Conservation (phyloP, 345 rosid species). For the Zanthoxylum bungeanum region DNA sequence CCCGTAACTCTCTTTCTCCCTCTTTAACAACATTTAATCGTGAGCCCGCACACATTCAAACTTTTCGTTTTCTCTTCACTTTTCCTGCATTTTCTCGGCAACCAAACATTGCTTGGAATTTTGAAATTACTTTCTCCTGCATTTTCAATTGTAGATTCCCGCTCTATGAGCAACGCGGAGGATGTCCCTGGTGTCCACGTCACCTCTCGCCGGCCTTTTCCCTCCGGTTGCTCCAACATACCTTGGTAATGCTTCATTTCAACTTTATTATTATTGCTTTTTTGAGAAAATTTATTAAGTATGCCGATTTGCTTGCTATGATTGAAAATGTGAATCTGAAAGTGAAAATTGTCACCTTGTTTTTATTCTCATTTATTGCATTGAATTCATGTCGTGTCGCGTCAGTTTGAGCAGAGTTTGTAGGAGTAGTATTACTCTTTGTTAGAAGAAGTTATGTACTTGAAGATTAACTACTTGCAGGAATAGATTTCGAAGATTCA, state of each 20-base stretch:
- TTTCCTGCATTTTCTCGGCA: slow-evolving; percentile 30
- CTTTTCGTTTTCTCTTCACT: background rate
- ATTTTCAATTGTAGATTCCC: slow-evolving; percentile 42
- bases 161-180: slow-evolving; percentile 40
- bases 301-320: too few species aligned
- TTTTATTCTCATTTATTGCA: too few species aligned
- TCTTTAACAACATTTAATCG: background rate
- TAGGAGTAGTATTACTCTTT: background rate
- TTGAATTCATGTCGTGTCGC: too few species aligned
- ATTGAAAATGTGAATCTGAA: too few species aligned
- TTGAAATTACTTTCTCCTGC: too few species aligned
- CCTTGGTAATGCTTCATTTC: slow-evolving; percentile 38
- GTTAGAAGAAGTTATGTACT: background rate
- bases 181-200: slow-evolving; percentile 41
- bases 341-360: too few species aligned
- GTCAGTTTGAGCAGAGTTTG: background rate
- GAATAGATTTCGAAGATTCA: slow-evolving; percentile 42
- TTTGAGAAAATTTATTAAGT: background rate
- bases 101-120: too few species aligned
- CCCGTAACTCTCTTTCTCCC: slow-evolving; percentile 32
- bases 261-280: background rate
- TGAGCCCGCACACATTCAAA: background rate
- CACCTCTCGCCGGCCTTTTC: slow-evolving; percentile 35
- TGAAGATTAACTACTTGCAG: slow-evolving; percentile 28
- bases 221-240: slow-evolving; percentile 36